Percentiles rank a stretch among this genome's conserved stretches.
Evolutionary conservation across 257 asterid species (phyloP).

Genomic region (Scutellaria galericulata): DNA sequence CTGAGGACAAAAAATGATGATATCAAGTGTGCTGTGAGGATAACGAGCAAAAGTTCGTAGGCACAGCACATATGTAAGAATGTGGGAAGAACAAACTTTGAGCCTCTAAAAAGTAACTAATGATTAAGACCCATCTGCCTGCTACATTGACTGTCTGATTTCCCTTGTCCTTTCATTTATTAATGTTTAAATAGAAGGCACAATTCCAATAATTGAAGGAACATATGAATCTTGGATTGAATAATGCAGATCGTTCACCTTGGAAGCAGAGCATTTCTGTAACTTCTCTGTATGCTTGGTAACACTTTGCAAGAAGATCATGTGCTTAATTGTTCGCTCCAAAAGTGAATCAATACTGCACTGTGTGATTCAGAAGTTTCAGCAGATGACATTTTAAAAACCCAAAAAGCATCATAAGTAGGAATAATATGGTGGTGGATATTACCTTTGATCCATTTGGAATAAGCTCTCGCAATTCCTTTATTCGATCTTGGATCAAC

Average conservation of each 20-base stretch:
- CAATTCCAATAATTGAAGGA: neutral
- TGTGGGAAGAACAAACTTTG: constrained; percentile 14
- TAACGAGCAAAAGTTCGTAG: neutral
- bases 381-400: constrained; percentile 35
- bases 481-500: constrained; percentile 94
- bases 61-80: neutral
- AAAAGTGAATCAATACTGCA: constrained; percentile 98
- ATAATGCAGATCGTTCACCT: constrained; percentile 48
- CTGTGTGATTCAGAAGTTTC: constrained; percentile 62
- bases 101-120: constrained; percentile 11
- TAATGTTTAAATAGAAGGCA: neutral
- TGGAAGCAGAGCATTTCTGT: constrained; percentile 66
- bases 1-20: constrained; percentile 19
- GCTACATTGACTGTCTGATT: neutral
- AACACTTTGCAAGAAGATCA: constrained; percentile 86
- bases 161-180: neutral
- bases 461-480: constrained; percentile 90
- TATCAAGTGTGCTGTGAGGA: neutral
- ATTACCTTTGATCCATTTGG: constrained; percentile 92
- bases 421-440: constrained; percentile 1
- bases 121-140: constrained; percentile 8
- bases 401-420: constrained; percentile 11
- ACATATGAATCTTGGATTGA: constrained; percentile 6
- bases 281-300: constrained; percentile 89
- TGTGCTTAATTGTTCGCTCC: constrained; percentile 86